Evolutionary conservation across 169 alveolate genomes (phyloP), one percentile per base, ranked within the genome.

Genomic region (Besnoitia besnoiti): DNA sequence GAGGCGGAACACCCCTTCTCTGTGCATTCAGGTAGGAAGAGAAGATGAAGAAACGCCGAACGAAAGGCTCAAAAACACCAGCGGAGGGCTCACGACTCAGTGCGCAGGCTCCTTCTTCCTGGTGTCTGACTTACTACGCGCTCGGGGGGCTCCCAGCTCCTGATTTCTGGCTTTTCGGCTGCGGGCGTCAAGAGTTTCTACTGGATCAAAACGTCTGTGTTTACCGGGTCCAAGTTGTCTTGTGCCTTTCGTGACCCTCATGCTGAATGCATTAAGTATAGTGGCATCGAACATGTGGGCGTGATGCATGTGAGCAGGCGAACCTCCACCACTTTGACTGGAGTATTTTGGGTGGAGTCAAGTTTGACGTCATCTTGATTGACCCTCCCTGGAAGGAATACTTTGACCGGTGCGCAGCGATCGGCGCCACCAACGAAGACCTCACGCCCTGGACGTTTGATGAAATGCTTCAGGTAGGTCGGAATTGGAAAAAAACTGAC

Each of bases 321-420:
- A 85, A 92, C 33, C 27, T 92, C 37, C 85, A 50, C 27, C 21
- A 40, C 37, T 92, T 92, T 37, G 87, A 85, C 49, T 55, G 87
- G 76, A 39, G 79, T 37, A 19, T 49, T 3, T 40, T 92, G 0
- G 77, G 77, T 87, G 98, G 98, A 27, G 84, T 73, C 10, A 96
- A 95, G 93, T 98, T 98, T 90, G 99, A 98, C 95, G 98, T 97
- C 10, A 97, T 98, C 40, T 90, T 97, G 62, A 96, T 97, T n/a
- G 98, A 97, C 79, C 99, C 99, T 2, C 99, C 99, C 4, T 97
- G 98, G 97, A 95, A 95, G 42, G 98, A 98, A 93, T 97, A 97
- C 92, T 92, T 93, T n/a, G 90, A 95, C 24, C 89, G 97, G 55
- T 94, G 95, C 33, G 84, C 92, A 79, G 95, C 96, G 47, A 93